Evolutionary conservation across 805 yeast genomes (phyloP), one percentile per base, ranked within the genome.

Genomic region (Wickerhamomyces chambardii): DNA sequence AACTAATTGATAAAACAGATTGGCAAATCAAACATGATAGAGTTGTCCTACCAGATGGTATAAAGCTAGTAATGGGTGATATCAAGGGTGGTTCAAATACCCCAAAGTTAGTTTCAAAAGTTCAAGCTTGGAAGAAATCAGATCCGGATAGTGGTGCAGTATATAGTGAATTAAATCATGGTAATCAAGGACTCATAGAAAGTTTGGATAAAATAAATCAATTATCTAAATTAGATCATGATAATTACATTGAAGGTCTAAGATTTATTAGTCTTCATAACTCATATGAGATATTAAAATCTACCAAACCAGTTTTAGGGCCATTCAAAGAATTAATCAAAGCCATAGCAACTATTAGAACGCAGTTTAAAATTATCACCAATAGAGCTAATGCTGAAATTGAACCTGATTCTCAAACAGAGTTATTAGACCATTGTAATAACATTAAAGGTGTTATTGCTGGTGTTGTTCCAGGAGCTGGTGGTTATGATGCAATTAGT

Each of bases 391-490:
- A 81, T 0, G 97, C 94, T 1, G 86, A 82, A n/a, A 75, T 92
- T 33, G 97, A 92, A 56, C 98, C 98, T 0, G 56, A 51, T 2
- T 62, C 68, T 16, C 98, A 92, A 57, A 84, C 95, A 0, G 40
- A 45, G 2, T 63, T 92, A 6, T 59, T 92, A 7, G 75, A 90
- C 49, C 54, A 62, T 15, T 75, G 83, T 38, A 54, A 67, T 29
- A 44, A 56, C 8, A 51, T 84, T 16, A 63, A 63, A 0, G 98
- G 98, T 14, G 92, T 86, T 22, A 46, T 90, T 15, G 95, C 95
- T 0, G 97, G 95, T n/a, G 89, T 92, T 25, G 95, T 92, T 4
- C 98, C 98, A 0, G 98, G 98, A 2, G 98, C 98, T 1, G 98
- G 98, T 19, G 98, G 98, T 0, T 83, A 78, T 52, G 98, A 92